Evolutionary conservation across 164 flowering plant species (phyloP).

Genomic region (Protea cynaroides): DNA sequence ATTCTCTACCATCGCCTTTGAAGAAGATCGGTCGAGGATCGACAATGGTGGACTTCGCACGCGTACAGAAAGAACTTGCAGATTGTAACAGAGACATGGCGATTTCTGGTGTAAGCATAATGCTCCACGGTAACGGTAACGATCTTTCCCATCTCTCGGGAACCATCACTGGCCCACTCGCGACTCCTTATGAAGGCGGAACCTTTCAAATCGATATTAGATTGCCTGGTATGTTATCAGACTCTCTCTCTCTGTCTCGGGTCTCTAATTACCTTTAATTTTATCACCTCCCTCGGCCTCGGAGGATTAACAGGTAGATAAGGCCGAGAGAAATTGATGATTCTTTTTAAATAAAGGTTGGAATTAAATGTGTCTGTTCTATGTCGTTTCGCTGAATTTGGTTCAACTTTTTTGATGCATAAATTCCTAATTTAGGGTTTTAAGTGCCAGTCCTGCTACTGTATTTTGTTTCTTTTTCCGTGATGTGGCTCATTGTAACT

Average conservation of each 20-base stretch:
- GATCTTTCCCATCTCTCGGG: constrained; percentile 68
- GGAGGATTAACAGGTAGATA: not conserved
- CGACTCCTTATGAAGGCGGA: constrained; percentile 94
- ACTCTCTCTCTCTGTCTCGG: not conserved
- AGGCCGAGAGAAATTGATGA: not conserved
- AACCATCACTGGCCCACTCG: constrained; percentile 73
- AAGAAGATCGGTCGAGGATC: constrained; percentile 4
- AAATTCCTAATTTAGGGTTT: too few relatives aligned
- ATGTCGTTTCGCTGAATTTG: not conserved
- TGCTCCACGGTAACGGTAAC: constrained; percentile 50
- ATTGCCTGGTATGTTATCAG: constrained; percentile 49
- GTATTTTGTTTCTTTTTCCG: too few relatives aligned
- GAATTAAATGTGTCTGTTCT: not conserved
- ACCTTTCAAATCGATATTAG: constrained; percentile 71
- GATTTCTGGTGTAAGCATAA: constrained; percentile 61
- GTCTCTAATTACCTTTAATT: too few relatives aligned
- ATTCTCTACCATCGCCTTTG: not conserved
- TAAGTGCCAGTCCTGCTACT: too few relatives aligned
- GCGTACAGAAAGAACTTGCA: constrained; percentile 89
- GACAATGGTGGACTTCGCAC: constrained; percentile 65
- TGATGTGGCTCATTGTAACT: too few relatives aligned
- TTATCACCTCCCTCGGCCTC: too few relatives aligned
- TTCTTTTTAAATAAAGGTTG: not conserved
- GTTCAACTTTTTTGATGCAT: not conserved
- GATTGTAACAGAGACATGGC: constrained; percentile 63